Percentiles rank a stretch among this genome's conserved stretches.
Evolutionary conservation across 768 basidiomycete genomes (phyloP).

Genomic region (Neoboletus magnificus): DNA sequence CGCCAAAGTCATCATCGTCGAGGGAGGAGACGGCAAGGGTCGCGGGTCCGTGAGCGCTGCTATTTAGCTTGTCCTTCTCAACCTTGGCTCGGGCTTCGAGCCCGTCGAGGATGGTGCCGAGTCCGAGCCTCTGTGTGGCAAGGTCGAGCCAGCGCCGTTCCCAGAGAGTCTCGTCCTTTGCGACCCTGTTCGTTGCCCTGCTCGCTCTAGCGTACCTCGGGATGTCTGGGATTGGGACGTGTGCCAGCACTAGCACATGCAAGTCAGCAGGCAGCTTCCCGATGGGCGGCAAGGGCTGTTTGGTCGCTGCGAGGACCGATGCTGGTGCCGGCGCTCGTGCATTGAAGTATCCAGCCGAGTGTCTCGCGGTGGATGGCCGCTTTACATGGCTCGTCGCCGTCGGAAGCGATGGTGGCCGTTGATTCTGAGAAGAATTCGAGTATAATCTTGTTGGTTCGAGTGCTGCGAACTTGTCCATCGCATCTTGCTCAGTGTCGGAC

Average conservation of each 20-base stretch:
- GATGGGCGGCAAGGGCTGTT: slow-evolving; percentile 42
- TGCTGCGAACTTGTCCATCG: slow-evolving; percentile 85
- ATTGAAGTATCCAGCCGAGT: slow-evolving; percentile 6
- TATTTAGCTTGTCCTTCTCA: slow-evolving; percentile 30
- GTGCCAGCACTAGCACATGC: slow-evolving; percentile 68
- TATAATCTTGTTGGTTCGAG: slow-evolving; percentile 72
- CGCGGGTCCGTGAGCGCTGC: slow-evolving; percentile 49
- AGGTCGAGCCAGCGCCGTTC: slow-evolving; percentile 66
- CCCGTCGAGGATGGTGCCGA: slow-evolving; percentile 52
- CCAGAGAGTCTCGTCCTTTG: slow-evolving; percentile 78
- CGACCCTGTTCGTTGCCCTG: slow-evolving; percentile 59
- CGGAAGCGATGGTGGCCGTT: slow-evolving; percentile 9
- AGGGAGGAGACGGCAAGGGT: slow-evolving; percentile 48
- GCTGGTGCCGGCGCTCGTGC: neutral
- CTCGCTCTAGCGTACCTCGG: slow-evolving; percentile 69
- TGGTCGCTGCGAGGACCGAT: slow-evolving; percentile 18
- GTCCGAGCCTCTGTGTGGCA: slow-evolving; percentile 41
- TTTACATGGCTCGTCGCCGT: slow-evolving; percentile 18
- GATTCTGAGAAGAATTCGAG: slow-evolving; percentile 31
- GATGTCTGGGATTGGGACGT: slow-evolving; percentile 78
- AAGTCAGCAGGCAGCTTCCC: slow-evolving; percentile 79
- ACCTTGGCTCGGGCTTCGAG: slow-evolving; percentile 47
- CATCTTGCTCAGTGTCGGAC: slow-evolving; percentile 7
- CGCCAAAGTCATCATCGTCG: slow-evolving; percentile 85
- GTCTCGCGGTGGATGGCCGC: neutral